Percentiles rank a stretch among this genome's conserved stretches.
phyloP scores from a whole-genome alignment of 345 rosid genomes.

The Durio zibethinus region DNA sequence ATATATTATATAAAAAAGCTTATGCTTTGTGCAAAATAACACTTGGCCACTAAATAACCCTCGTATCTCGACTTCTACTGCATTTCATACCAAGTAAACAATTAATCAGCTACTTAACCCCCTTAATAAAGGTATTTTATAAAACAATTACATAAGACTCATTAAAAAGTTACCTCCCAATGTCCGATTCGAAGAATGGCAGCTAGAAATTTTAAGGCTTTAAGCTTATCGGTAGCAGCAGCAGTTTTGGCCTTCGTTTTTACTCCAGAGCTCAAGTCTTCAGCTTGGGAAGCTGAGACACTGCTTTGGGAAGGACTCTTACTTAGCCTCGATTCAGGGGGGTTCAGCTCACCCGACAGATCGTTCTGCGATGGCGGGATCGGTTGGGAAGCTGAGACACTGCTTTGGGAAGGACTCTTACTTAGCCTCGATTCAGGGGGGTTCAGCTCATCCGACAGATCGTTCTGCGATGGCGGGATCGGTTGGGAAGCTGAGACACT shows the following conservation, averaged over 20 bases:
- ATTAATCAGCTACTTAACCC: background rate
- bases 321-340: no score
- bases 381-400: no score
- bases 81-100: constrained; percentile 10
- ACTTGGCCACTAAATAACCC: constrained; percentile 98
- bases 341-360: no score
- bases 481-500: no score
- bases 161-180: constrained; percentile 68
- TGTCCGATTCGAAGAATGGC: constrained; percentile 69
- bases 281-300: constrained; percentile 27
- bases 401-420: no score
- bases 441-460: no score
- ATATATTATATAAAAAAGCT: no score
- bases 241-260: constrained; percentile 53
- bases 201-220: constrained; percentile 95
- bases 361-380: no score
- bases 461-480: no score
- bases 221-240: constrained; percentile 61
- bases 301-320: no score
- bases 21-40: constrained; percentile 98
- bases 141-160: background rate
- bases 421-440: no score
- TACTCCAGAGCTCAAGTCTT: constrained; percentile 25
- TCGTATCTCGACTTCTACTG: constrained; percentile 94
- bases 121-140: background rate